Evolutionary conservation across 208 protist genomes (phyloP), one percentile per base, ranked within the genome.

Genomic region (Tetramitus jugosus): DNA sequence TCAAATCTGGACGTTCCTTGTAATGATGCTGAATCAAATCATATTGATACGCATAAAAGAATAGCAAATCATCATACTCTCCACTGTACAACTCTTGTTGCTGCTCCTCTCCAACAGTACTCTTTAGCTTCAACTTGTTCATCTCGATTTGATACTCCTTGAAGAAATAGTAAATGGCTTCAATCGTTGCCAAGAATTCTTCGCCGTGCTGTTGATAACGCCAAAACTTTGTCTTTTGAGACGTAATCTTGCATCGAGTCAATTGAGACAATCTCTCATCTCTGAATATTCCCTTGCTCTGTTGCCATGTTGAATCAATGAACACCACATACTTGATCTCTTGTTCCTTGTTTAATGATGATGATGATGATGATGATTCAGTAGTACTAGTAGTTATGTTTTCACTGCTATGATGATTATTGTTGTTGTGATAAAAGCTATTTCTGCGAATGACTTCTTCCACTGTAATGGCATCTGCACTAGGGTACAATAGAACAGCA

Each of bases 131-230:
- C 60, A 65, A 2, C 13, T 26, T 68, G 0, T 20, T 0, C 61
- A 68, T n/a, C 17, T 0, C 0, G 29, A 37, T 53, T 4, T 53
- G 23, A 78, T 92, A 95, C 79, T 95, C 90, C 23, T 87, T 84
- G 52, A 94, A 83, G 77, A 94, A 93, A 83, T 94, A 95, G 85
- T 94, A 96, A 78, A 97, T 97, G 10, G 93, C 93, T 84, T 96
- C 94, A 31, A 96, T 93, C 4, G 94, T 96, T 4, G 92, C 90
- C 10, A 97, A 84, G 80, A 92, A 93, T 20, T 87, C 87, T 14
- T 90, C 88, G 6, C 69, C 61, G 74, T 93, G 90, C 79, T 93
- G 92, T 84, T 96, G 91, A 74, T 92, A 95, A 10, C 94, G 85
- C 93, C 94, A 97, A 79, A 97, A 97, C 23, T 93, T 85, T 6